Evolutionary conservation across 768 basidiomycete genomes (phyloP).

Genomic region (Xerocomellus chrysenteron): DNA sequence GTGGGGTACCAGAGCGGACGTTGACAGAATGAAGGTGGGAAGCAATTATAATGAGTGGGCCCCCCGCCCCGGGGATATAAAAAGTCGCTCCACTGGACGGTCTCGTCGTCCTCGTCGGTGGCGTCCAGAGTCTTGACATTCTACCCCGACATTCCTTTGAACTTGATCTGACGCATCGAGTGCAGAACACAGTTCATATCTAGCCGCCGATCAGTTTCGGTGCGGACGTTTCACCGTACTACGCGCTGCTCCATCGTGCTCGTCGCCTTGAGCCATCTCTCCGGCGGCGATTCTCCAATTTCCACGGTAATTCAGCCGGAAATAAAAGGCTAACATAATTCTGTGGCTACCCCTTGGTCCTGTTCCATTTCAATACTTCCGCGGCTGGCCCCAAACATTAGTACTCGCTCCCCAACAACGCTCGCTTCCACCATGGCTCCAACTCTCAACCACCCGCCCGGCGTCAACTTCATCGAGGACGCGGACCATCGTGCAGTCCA

Average conservation of each 20-base stretch:
- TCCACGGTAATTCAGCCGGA: slow-evolving; percentile 20
- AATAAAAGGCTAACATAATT: slow-evolving; percentile 19
- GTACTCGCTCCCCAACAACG: background rate
- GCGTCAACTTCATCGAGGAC: slow-evolving; percentile 68
- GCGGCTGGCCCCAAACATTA: background rate
- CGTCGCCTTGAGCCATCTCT: background rate
- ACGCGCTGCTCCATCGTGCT: background rate
- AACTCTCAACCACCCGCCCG: slow-evolving; percentile 58
- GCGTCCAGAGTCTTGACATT: too few species aligned
- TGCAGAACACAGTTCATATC: too few species aligned
- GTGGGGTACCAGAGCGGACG: background rate
- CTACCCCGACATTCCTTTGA: background rate
- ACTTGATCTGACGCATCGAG: background rate
- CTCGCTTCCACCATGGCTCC: slow-evolving; percentile 54
- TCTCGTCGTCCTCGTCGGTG: too few species aligned
- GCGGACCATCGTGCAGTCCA: slow-evolving; percentile 46
- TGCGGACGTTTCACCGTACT: background rate
- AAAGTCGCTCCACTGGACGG: too few species aligned
- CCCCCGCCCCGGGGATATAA: too few species aligned
- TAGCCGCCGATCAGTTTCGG: too few species aligned
- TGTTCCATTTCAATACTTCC: slow-evolving; percentile 2
- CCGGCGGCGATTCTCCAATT: slow-evolving; percentile 2
- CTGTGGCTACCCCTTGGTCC: slow-evolving; percentile 11
- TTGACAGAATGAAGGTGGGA: background rate
- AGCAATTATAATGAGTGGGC: too few species aligned